Base-by-base conservation (phyloP, 1,284 basidiomycete species). In the Schizophyllum amplum region DNA sequence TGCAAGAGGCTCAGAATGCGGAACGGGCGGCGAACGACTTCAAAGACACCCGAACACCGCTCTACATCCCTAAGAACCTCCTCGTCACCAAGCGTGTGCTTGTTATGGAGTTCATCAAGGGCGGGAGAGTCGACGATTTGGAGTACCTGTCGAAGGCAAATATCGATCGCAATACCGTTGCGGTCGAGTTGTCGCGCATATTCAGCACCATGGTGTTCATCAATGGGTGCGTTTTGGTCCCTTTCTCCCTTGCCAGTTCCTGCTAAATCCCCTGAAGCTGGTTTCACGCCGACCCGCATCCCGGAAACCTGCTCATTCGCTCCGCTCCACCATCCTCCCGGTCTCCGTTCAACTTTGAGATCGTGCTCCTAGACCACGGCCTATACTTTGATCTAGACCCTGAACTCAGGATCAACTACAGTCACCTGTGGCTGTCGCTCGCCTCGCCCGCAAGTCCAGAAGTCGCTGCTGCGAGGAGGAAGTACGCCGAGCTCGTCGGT, bases 161-260 rank as follows among this genome's bases (percentile, higher is more conserved):
- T 55, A 98, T 99, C 64, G 94, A 99, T 71, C 81, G 96, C 55
- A 99, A 98, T 67, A 88, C 89, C 67, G 94, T 98, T 48, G 87
- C 92, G 2, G 75, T 97, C 60, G 94, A 98, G 71, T 75, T 96
- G n/a, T 83, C 88, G 4, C 75, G 87, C 60, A 92, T 96, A 67
- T 98, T 98, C 67, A 90, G 86, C 52, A 88, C 87, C 67, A 99
- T 99, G 97, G 92, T 99, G 21, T 98, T 98, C 67, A 70, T 98
- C 47, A 92, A 98, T 68, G 96, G 96, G 42, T 94, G 85, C 81
- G 92, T 92, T 69, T 89, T 92, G 73, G 90, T 84, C 27, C 90
- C 88, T 65, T 67, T 84, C 72, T 22, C 17, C 53, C 23, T 5
- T 49, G 47, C 47, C 47, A 49, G 5, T 7, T 54, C 47, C 48